Percentiles rank a stretch among this genome's conserved stretches.
Conservation (phyloP, 1,139 yeast genomes). For the Pichia sp. region DNA sequence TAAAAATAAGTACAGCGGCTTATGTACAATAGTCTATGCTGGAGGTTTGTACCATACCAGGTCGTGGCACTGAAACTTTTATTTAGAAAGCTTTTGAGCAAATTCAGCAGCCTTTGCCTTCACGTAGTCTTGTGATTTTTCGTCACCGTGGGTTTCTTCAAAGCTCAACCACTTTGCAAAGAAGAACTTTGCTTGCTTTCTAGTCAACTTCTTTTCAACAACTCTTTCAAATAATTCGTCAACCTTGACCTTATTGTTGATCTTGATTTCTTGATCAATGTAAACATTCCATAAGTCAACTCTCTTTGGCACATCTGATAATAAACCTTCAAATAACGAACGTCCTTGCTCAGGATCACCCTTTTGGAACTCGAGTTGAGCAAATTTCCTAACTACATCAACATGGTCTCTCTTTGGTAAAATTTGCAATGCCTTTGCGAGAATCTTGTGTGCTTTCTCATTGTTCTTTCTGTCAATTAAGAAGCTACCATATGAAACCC, state of each 20-base stretch:
- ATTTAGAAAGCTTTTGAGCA: constrained; percentile 22
- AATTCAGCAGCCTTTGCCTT: constrained; percentile 88
- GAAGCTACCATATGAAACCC: constrained; percentile 77
- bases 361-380: constrained; percentile 75
- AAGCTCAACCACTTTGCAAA: constrained; percentile 85
- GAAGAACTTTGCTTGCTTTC: constrained; percentile 92
- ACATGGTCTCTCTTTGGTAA: constrained; percentile 74
- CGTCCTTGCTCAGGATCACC: constrained; percentile 95
- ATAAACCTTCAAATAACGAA: constrained; percentile 85
- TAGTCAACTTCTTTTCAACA: constrained; percentile 56
- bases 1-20: no score
- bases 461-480: constrained; percentile 52
- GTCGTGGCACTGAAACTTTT: no score
- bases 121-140: constrained; percentile 70
- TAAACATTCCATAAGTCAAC: constrained; percentile 93
- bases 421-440: constrained; percentile 65
- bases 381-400: constrained; percentile 80
- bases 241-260: constrained; percentile 51
- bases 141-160: constrained; percentile 67
- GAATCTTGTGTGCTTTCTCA: constrained; percentile 60
- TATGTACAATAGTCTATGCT: no score
- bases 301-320: constrained; percentile 86
- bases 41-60: no score
- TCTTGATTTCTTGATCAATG: constrained; percentile 77
- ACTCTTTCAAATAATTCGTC: constrained; percentile 83